Conservation (phyloP, 768 basidiomycete genomes). For the Lentinula detonsa region DNA sequence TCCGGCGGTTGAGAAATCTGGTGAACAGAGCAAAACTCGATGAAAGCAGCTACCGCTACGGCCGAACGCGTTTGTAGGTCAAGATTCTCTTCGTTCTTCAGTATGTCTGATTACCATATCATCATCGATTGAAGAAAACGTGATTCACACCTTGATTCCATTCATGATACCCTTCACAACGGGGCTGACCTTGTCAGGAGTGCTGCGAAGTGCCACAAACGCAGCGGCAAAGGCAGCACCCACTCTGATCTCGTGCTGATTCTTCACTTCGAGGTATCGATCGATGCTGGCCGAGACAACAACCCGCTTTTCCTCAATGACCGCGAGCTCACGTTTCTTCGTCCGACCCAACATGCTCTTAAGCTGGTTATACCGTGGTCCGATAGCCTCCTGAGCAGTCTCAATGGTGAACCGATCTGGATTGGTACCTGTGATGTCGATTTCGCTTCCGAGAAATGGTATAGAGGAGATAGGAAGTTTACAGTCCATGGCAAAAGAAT, state of each 20-base stretch:
- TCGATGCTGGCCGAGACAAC: conserved; percentile 68
- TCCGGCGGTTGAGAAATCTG: conserved; percentile 81
- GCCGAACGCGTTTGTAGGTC: conserved; percentile 90
- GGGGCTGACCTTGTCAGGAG: conserved; percentile 92
- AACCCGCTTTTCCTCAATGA: conserved; percentile 70
- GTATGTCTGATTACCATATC: not conserved
- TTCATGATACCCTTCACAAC: conserved; percentile 97
- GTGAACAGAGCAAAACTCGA: conserved; percentile 74
- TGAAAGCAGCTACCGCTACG: conserved; percentile 77
- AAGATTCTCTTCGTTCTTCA: conserved; percentile 79
- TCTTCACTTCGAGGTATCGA: conserved; percentile 76
- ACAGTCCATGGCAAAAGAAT: conserved; percentile 79
- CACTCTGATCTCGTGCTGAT: conserved; percentile 81
- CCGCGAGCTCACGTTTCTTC: conserved; percentile 69
- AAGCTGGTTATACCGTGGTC: conserved; percentile 65
- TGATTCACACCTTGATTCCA: conserved; percentile 75
- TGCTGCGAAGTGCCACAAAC: conserved; percentile 77
- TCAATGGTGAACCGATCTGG: conserved; percentile 72
- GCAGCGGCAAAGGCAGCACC: conserved; percentile 88
- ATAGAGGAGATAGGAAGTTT: conserved; percentile 78
- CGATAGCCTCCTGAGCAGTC: conserved; percentile 67
- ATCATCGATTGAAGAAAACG: not conserved
- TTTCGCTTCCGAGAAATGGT: conserved; percentile 69
- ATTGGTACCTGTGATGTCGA: conserved; percentile 66
- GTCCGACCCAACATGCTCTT: conserved; percentile 69